Evolutionary conservation across 2,329 filamentous ascomycete genomes (phyloP), one percentile per base, ranked within the genome.

Genomic region (Botryotinia convoluta): DNA sequence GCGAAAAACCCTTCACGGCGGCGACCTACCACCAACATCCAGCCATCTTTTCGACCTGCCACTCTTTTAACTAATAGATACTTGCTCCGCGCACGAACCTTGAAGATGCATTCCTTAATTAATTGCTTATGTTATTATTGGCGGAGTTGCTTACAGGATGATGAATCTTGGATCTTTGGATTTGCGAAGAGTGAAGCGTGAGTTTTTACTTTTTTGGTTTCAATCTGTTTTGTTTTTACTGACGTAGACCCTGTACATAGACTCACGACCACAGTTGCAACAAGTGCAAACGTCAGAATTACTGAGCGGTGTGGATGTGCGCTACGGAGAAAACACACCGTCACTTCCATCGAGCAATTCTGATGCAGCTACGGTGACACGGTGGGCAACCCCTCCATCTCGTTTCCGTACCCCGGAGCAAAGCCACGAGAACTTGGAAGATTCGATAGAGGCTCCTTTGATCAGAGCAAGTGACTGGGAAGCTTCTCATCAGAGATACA

Each of bases 161-260:
- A 80, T 80, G 78, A 78, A 79, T 77, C 71, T 77, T 70, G 78
- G 74, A 74, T 72, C 73, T 59, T 71, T 80, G 67, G 76, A 77
- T 57, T 57, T 77, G 57, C 74, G 72, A 61, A 73, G 39, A 45
- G 78, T 76, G 71, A 75, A 78, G 70, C 72, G 79, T 80, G 74
- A 78, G 78, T 78, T 68, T 18, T 32, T 20, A 32, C 51, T 57
- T 57, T 44, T 61, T 37, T 12, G 3, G 18, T 16, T 61, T 22
- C 45, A 10, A n/a, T 63, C 26, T 68, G 22, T 29, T 39, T 22
- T 68, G 73, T 70, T 74, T 76, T 74, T 74, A 73, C 71, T 76
- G 74, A 76, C 74, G 45, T 61, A 65, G 45, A 57, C 39, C 70
- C 76, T 61, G 74, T 69, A 60, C 70, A 44, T 61, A 79, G 78